These are phyloP conservation scores for Colletotrichum cuscutae DNA, from an alignment of 2,329 filamentous ascomycete genomes.

Conservation along the genomic window DNA sequence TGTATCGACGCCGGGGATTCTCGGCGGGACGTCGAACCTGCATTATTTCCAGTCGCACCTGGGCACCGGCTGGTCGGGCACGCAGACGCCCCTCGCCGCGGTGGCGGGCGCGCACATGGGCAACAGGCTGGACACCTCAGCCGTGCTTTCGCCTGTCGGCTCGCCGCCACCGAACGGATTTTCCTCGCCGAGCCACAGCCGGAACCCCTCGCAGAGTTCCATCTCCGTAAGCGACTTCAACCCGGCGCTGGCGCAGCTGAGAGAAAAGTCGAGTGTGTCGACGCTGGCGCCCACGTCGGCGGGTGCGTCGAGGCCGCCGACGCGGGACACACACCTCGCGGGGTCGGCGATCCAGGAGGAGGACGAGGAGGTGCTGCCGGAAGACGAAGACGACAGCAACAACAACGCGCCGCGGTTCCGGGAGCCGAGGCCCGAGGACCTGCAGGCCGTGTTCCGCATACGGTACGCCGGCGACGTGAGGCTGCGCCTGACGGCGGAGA, in stretches of 20 bases:
- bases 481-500: slow-evolving; percentile 91
- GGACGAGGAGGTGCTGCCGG: slow-evolving; percentile 40
- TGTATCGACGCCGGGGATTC: slow-evolving; percentile 69
- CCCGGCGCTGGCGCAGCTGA: slow-evolving; percentile 44
- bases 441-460: slow-evolving; percentile 93
- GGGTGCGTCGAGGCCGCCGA: slow-evolving; percentile 66
- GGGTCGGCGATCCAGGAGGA: slow-evolving; percentile 50
- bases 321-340: slow-evolving; percentile 57
- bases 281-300: slow-evolving; percentile 67
- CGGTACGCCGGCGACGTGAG: slow-evolving; percentile 89
- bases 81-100: slow-evolving; percentile 82
- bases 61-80: slow-evolving; percentile 75
- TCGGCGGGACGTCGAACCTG: slow-evolving; percentile 80
- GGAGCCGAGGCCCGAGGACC: slow-evolving; percentile 83
- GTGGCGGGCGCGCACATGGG: slow-evolving; percentile 73
- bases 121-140: slow-evolving; percentile 38
- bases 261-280: slow-evolving; percentile 71
- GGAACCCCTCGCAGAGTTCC: slow-evolving; percentile 59
- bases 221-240: slow-evolving; percentile 56
- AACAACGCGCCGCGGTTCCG: slow-evolving; percentile 62
- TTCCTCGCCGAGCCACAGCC: slow-evolving; percentile 49
- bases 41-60: slow-evolving; percentile 87
- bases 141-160: slow-evolving; percentile 23
- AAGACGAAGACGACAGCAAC: slow-evolving; percentile 29
- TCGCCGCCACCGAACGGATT: slow-evolving; percentile 27